These are phyloP conservation scores for Boletellus ananas DNA, from an alignment of 768 basidiomycete genomes.

Conservation along the genomic window DNA sequence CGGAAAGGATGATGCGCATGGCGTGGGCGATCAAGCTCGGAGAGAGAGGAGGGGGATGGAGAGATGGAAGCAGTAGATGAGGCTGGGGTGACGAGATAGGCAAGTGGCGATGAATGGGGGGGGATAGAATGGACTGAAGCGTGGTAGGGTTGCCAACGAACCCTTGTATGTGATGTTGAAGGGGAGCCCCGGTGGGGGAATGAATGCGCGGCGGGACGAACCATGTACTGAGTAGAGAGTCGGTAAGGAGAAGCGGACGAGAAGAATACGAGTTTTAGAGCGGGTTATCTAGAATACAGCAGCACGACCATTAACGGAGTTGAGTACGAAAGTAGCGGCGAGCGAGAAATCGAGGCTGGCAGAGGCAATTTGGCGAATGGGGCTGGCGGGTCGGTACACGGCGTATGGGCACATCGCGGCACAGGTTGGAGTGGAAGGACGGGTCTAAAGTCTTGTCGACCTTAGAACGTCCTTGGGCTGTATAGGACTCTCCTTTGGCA, in stretches of 20 bases:
- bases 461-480: conserved; percentile 40
- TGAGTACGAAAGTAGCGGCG: conserved; percentile 14
- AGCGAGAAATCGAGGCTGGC: conserved; percentile 12
- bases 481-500: conserved; percentile 16
- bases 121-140: conserved; percentile 40
- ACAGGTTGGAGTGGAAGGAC: conserved; percentile 23
- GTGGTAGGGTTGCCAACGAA: conserved; percentile 81
- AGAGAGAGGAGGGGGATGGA: conserved; percentile 38
- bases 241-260: neutral
- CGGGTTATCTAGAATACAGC: conserved; percentile 35
- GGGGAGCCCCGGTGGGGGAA: conserved; percentile 71
- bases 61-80: conserved; percentile 49
- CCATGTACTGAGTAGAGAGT: conserved; percentile 22
- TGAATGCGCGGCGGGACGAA: conserved; percentile 40
- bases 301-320: conserved; percentile 33
- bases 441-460: conserved; percentile 36
- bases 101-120: conserved; percentile 31
- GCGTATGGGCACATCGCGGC: conserved; percentile 39
- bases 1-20: conserved; percentile 33
- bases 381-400: conserved; percentile 23
- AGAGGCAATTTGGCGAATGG: conserved; percentile 18
- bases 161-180: conserved; percentile 55
- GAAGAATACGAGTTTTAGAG: conserved; percentile 13
- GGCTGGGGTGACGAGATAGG: conserved; percentile 56
- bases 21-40: conserved; percentile 32